Percentiles rank a stretch among this genome's conserved stretches.
Conservation (phyloP, 441 rosid genomes). For the Capsella rubella region DNA sequence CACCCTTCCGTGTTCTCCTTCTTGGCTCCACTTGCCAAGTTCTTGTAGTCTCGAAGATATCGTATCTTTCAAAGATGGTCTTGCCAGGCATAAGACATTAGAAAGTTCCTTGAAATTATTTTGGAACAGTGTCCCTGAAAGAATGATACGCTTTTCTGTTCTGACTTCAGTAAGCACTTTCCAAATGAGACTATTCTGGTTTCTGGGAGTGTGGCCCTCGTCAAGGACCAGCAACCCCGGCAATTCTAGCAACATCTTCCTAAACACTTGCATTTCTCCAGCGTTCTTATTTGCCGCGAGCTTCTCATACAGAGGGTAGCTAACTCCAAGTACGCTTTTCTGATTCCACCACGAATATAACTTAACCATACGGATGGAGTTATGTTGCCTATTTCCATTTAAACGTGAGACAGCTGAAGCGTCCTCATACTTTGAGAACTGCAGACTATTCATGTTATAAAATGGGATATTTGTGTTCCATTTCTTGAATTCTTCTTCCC, state of each 20-base stretch:
- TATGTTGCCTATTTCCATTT: background rate
- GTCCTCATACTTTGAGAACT: slow-evolving; percentile 58
- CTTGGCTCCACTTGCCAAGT: slow-evolving; percentile 43
- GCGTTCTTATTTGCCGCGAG: slow-evolving; percentile 47
- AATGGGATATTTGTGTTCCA: slow-evolving; percentile 66
- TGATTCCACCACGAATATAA: slow-evolving; percentile 59
- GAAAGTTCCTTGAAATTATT: slow-evolving; percentile 76
- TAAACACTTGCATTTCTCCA: slow-evolving; percentile 30
- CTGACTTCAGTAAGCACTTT: slow-evolving; percentile 57
- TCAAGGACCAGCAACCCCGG: slow-evolving; percentile 73
- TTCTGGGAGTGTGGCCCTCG: slow-evolving; percentile 88
- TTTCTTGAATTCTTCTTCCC: slow-evolving; percentile 76
- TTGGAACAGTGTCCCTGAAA: slow-evolving; percentile 89
- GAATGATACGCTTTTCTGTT: slow-evolving; percentile 68
- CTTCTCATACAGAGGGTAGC: slow-evolving; percentile 61
- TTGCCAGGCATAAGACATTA: slow-evolving; percentile 60
- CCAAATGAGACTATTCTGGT: slow-evolving; percentile 63
- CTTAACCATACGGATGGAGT: slow-evolving; percentile 54
- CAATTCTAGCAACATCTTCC: slow-evolving; percentile 53
- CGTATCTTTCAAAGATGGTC: slow-evolving; percentile 53
- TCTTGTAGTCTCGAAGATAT: slow-evolving; percentile 25
- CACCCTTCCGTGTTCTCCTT: slow-evolving; percentile 45
- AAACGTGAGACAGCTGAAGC: slow-evolving; percentile 38
- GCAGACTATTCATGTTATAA: slow-evolving; percentile 55
- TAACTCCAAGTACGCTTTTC: slow-evolving; percentile 64